Conservation (phyloP, 2,329 filamentous ascomycete genomes). For the Sporothrix globosa region DNA sequence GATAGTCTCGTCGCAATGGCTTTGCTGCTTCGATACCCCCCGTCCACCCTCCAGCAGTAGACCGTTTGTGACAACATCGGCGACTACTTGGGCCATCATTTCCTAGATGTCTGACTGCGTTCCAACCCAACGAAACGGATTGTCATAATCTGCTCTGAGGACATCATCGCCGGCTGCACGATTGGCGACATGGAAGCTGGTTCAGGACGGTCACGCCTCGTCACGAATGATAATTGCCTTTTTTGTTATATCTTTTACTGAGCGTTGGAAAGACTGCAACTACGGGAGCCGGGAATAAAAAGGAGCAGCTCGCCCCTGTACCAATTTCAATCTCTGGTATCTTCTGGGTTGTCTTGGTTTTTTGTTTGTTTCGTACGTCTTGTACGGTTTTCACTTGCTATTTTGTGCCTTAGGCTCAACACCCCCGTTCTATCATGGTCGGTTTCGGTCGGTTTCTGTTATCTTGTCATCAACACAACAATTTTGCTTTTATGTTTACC, state of each 20-base stretch:
- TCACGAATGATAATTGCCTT: slow-evolving; percentile 4
- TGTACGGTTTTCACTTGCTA: neutral
- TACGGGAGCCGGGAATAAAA: slow-evolving; percentile 17
- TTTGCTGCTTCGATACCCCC: slow-evolving; percentile 13
- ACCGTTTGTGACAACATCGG: neutral
- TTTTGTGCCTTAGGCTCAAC: slow-evolving; percentile 4
- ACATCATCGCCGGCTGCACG: neutral
- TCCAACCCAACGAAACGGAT: neutral
- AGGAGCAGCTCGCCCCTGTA: neutral
- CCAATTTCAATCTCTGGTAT: neutral
- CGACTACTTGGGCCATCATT: neutral
- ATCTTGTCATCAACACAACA: slow-evolving; percentile 20
- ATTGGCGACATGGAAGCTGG: neutral
- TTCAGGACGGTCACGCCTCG: neutral
- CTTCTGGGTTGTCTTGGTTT: slow-evolving; percentile 15
- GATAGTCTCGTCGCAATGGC: neutral
- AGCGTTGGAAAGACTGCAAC: slow-evolving; percentile 26
- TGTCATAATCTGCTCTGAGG: neutral
- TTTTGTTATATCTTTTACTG: slow-evolving; percentile 15
- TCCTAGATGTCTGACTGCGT: neutral
- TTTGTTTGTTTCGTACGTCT: neutral
- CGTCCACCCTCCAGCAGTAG: slow-evolving; percentile 17
- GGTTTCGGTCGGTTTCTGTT: slow-evolving; percentile 24
- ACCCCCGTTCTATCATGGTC: slow-evolving; percentile 19
- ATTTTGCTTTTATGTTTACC: neutral